Evolutionary conservation across 2,329 filamentous ascomycete species (phyloP).

Genomic region (Aspergillus tubingensis): DNA sequence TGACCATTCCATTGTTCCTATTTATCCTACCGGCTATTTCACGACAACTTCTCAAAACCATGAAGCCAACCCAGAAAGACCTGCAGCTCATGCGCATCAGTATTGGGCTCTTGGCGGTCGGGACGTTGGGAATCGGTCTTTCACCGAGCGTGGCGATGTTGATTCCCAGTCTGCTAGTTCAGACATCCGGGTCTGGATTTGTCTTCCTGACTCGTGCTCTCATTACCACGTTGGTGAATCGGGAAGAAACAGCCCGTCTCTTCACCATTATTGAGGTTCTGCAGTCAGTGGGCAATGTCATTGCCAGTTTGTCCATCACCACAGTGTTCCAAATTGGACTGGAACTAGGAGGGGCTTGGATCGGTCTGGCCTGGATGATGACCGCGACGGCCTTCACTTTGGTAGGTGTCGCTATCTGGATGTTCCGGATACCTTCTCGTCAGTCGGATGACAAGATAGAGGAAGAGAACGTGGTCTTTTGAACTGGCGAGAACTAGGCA

Average conservation of each 20-base stretch:
- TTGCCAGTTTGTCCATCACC: slow-evolving; percentile 51
- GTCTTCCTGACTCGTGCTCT: slow-evolving; percentile 50
- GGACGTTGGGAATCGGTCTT: slow-evolving; percentile 50
- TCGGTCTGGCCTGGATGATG: slow-evolving; percentile 52
- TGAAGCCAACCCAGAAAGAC: slow-evolving; percentile 47
- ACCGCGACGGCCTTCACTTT: slow-evolving; percentile 37
- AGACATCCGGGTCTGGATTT: slow-evolving; percentile 53
- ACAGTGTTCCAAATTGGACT: slow-evolving; percentile 51
- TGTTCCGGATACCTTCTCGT: slow-evolving; percentile 26
- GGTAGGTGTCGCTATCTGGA: slow-evolving; percentile 33
- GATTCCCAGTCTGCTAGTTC: slow-evolving; percentile 49
- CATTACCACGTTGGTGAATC: slow-evolving; percentile 51
- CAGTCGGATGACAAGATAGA: slow-evolving; percentile 11
- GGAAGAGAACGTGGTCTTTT: neutral
- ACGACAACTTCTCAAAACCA: slow-evolving; percentile 38
- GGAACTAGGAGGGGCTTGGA: slow-evolving; percentile 48
- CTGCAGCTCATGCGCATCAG: slow-evolving; percentile 50
- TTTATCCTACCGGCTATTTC: slow-evolving; percentile 48
- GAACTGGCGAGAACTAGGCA: neutral
- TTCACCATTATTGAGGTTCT: slow-evolving; percentile 54
- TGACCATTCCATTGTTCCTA: slow-evolving; percentile 52
- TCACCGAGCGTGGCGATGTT: slow-evolving; percentile 46
- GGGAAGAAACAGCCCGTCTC: slow-evolving; percentile 51
- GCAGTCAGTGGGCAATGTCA: slow-evolving; percentile 50
- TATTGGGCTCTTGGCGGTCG: slow-evolving; percentile 46